Base-by-base conservation (phyloP, 371 early-diverging fungal genomes). In the Actinomortierella wolfii region DNA sequence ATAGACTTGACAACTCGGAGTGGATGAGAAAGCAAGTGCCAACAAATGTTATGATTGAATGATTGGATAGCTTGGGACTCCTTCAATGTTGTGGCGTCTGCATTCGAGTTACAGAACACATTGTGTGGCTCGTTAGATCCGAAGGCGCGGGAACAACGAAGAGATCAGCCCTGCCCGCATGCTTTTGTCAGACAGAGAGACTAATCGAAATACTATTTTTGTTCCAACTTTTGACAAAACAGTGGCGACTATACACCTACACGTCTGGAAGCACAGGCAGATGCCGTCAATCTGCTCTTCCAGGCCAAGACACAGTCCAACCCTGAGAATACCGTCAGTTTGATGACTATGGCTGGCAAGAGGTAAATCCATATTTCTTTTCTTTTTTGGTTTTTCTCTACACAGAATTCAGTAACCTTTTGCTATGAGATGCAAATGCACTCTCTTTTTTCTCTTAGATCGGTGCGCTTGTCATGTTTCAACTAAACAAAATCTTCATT, bases 1-100 rank as follows among this genome's bases (percentile, higher is more conserved):
- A 50, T 59, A 95, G 95, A n/a, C 80, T 97, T 57, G 98, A 98
- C 79, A 99, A 98, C 83, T 98, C 97, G 34, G 97, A 98, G 78
- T 98, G 95, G 95, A 93, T 97, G 92, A 86, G 98, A 71, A 98
- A 99, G 73, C 66, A 73, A 21, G 73, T 49, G 23, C 34, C 34
- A 34, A 34, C 34, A 34, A 34, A 34, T 34, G 34, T 6, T 34
- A 34, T 34, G 11, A 34, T 11, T 34, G 34, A 4, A 34, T 34
- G 34, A 34, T 34, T 34, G 34, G 34, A 34, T 34, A 11, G 34
- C 11, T 34, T 4, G 4, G 7, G 34, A 34, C 34, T 34, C 34
- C 11, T 11, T 34, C 34, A 6, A 4, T 34, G 34, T 34, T 34
- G 11, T 34, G 34, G 34, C 11, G 34, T 34, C 4, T 11, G 11